Base-by-base conservation (phyloP, 352 stramenopile species). In the Peronospora destructor region DNA sequence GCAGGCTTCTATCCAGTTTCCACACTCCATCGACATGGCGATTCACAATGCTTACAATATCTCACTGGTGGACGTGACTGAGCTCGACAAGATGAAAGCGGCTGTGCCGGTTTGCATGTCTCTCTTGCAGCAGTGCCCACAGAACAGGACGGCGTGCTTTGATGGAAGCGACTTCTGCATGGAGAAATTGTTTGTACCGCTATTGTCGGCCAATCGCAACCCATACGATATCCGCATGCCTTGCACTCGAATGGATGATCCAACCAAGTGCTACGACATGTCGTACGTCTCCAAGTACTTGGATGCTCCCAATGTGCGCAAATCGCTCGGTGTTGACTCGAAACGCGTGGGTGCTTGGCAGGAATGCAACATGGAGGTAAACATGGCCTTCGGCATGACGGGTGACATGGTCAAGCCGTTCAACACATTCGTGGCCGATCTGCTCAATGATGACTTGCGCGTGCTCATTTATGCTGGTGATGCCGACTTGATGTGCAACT, bases 401-500 rank as follows among this genome's bases (percentile, higher is more conserved):
- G 68, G 60, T 14, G 92, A 98, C 60, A 93, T 79, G 76, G 96
- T 97, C 68, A 91, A 95, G 54, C 73, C 93, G 21, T 97, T 94
- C 61, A 73, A 86, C 26, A 54, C 63, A 6, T 85, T 87, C 45
- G 66, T 98, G 10, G 73, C 75, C 0, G 85, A 96, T 35, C 59
- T 99, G 42, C 66, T 98, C 13, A 63, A 86, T 32, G 66, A 66
- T 16, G 56, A 56, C 11, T 47, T 87, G 9, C 74, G 76, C 1
- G 91, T 97, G 9, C 71, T 98, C 16, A 90, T 98, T 45, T 98
- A 98, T 71, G 85, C 89, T 9, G 96, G 96, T 46, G 96, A 99
- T 64, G 76, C 90, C 16, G 95, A 98, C 61, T 91, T 97, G 51
- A 96, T 98, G 65, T 98, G 90, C 74, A 98, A 98, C 62, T 98